Evolutionary conservation across 1,139 yeast genomes (phyloP), one percentile per base, ranked within the genome.

Genomic region (Saccharomyces hybrid): DNA sequence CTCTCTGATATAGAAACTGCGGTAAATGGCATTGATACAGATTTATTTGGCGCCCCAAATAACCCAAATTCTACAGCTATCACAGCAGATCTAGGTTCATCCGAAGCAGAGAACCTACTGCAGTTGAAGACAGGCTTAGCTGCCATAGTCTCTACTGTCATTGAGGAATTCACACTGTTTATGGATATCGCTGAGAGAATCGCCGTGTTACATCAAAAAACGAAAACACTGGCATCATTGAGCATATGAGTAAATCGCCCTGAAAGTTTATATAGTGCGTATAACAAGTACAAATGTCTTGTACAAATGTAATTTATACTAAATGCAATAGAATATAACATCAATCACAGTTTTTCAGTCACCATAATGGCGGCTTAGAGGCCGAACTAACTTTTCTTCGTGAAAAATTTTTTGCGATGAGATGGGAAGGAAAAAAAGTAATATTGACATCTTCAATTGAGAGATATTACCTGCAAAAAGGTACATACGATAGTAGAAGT

Each of bases 161-260:
- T 84, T 61, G 89, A 86, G 61, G 97, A 91, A 71, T 89, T 89
- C 69, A 76, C 78, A 54, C 76, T 91, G 59, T 91, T 91, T 71
- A 88, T 93, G 91, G 96, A 90, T 64, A 77, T 90, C 52, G 91
- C 96, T 56, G 95, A 90, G 70, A 80, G 84, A 38, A 84, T 91
- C 65, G 98, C 98, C 1, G 96, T 87, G 64, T 73, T 89, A 53
- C 98, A 93, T 71, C 90, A 85, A 62, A 83, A 82, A 55, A 84
- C 85, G 1, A 81, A 77, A 59, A 71, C 76, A 47, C 53, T 59
- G 4, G 47, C 64, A 23, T 59, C 56, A 14, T 49, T 53, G 28
- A 47, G 50, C 48, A 41, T 41, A 47, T 47, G 46, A 47, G 13
- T 11, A 11, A 5, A 13, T 20, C 20, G 13, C 5, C 11, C 6